Evolutionary conservation across 345 rosid species (phyloP), one percentile per base, ranked within the genome.

Genomic region (Kernera saxatilis): DNA sequence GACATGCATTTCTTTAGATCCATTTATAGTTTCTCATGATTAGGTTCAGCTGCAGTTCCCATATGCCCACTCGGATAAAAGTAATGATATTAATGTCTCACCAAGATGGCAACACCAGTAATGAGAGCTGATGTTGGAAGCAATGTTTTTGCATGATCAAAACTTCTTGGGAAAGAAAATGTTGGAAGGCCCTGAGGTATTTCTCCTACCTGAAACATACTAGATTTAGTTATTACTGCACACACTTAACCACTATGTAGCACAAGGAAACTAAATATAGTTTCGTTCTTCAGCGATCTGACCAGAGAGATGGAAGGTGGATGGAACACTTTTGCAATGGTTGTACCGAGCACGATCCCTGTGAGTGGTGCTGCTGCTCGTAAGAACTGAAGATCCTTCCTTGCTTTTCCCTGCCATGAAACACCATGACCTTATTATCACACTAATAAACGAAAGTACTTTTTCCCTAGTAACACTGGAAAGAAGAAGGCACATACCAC

Each of bases 101-200:
- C 99, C 99, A 94, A 82, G 76, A 94, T 87, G 66, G 99, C 99
- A 43, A 94, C 98, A 40, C 99, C 99, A 64, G 99, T 92, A 54
- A 94, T 89, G 72, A 94, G 96, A 81, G 89, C 62, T 51, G 99
- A 87, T 49, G 98, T 94, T 55, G 98, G 92, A 81, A 94, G 87
- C 78, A 94, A 81, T 57, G 95, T 87, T 74, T 64, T 84, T n/a
- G 59, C 82, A 81, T 88, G 79, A 51, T 79, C 84, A 77, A 94
- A 94, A 48, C 72, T 69, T 67, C 79, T 86, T 3, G 98, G 99
- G 66, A 91, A 59, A 36, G 99, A 89, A 81, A 94, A 94, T 40
- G 78, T 81, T 27, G 99, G 99, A 71, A 94, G 93, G 29, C 99
- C 99, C 78, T 89, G 88, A 26, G 99, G 99, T 82, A 94, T 92